Percentiles rank a stretch among this genome's conserved stretches.
These are phyloP conservation scores for Mycena vulgaris DNA, from an alignment of 768 basidiomycete genomes.

Conservation along the genomic window DNA sequence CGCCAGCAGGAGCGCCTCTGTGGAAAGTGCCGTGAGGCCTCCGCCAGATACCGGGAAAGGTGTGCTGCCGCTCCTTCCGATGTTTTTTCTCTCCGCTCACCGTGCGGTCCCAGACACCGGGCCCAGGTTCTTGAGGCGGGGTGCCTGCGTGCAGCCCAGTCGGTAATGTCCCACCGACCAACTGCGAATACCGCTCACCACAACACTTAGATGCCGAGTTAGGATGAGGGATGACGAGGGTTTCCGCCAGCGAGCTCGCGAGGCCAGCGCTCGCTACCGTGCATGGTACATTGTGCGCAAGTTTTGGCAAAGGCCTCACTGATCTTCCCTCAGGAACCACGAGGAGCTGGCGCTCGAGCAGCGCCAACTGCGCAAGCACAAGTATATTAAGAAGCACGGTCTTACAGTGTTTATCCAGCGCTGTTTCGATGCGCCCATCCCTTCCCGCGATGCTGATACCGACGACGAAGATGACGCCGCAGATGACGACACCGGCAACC, in stretches of 20 bases:
- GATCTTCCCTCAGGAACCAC: background rate
- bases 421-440: background rate
- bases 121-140: background rate
- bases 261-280: slow-evolving; percentile 12
- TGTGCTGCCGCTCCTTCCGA: too few relatives aligned
- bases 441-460: too few relatives aligned
- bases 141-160: background rate
- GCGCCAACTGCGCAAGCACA: slow-evolving; percentile 8
- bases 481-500: too few relatives aligned
- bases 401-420: background rate
- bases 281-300: background rate
- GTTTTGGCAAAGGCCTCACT: background rate
- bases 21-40: background rate
- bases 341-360: slow-evolving; percentile 7
- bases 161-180: too few relatives aligned
- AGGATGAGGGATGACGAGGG: background rate
- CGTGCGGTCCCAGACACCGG: background rate
- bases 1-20: background rate
- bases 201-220: background rate
- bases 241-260: background rate
- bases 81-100: too few relatives aligned
- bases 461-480: background rate
- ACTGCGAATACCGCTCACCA: too few relatives aligned
- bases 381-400: slow-evolving; percentile 4
- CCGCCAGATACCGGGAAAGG: background rate